phyloP scores from a whole-genome alignment of 371 early-diverging fungal genomes.

The Mortierella polycephala region DNA sequence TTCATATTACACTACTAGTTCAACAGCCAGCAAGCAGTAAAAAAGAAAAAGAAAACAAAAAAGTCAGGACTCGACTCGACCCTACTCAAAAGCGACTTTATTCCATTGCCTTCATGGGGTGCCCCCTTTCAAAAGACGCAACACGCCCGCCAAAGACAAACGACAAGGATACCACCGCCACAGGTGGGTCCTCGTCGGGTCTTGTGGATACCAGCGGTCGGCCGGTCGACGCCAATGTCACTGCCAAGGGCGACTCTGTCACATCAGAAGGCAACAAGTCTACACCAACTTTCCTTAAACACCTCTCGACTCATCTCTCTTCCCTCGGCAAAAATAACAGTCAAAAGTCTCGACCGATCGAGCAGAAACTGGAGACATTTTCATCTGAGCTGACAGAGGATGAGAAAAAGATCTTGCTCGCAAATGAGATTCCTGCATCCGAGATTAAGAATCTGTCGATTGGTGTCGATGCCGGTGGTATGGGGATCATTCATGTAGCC shows the following conservation, averaged over 20 bases:
- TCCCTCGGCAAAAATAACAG: constrained; percentile 6
- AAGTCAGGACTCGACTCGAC: background rate
- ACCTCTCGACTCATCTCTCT: constrained; percentile 14
- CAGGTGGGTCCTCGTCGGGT: constrained; percentile 1
- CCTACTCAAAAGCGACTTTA: background rate
- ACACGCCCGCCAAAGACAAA: constrained; percentile 5
- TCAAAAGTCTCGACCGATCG: constrained; percentile 13
- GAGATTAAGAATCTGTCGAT: constrained; percentile 45
- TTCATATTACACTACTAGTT: too few relatives aligned
- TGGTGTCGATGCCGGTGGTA: constrained; percentile 48
- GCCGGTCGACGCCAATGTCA: background rate
- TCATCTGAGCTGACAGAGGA: constrained; percentile 18
- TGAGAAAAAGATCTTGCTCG: constrained; percentile 23
- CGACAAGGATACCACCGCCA: background rate
- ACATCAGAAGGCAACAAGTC: constrained; percentile 4
- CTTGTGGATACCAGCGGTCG: constrained; percentile 1
- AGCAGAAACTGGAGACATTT: constrained; percentile 20
- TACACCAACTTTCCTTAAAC: constrained; percentile 8
- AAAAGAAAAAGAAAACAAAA: background rate
- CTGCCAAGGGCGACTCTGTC: constrained; percentile 4
- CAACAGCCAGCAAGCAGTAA: too few relatives aligned
- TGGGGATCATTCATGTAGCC: constrained; percentile 46
- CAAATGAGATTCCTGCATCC: constrained; percentile 35
- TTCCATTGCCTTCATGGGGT: constrained; percentile 19
- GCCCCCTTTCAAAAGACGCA: constrained; percentile 35